A percentile compares a stretch with the other conserved stretches of the same genome.
Conservation (phyloP, 225 moss, liverwort and hornwort species). For the Pseudisothecium myosuroides region DNA sequence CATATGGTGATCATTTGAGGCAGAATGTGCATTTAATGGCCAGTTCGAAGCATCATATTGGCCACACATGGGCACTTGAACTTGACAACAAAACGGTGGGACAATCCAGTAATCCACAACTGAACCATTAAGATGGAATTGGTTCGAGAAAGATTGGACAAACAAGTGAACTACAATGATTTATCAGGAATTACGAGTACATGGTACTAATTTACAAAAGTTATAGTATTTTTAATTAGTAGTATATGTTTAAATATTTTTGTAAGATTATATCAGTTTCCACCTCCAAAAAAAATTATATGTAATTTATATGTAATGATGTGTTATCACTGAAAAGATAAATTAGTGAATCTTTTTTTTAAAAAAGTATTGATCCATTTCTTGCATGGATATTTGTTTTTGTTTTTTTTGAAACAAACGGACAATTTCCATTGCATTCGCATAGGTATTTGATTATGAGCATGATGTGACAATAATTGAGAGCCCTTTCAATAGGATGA, state of each 20-base stretch:
- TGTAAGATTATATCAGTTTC: too few species aligned
- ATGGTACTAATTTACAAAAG: neutral
- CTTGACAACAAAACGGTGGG: neutral
- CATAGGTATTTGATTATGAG: neutral
- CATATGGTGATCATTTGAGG: neutral
- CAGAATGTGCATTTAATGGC: neutral
- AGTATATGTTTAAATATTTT: neutral
- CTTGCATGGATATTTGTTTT: too few species aligned
- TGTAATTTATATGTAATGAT: neutral
- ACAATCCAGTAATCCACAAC: neutral
- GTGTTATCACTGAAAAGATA: fast-evolving
- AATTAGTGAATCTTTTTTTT: neutral
- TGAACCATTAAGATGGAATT: neutral
- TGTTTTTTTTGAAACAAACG: too few species aligned
- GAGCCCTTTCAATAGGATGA: neutral
- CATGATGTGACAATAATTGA: neutral
- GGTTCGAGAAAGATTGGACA: neutral
- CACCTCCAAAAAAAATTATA: fast-evolving
- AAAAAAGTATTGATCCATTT: neutral
- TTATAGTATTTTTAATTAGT: neutral
- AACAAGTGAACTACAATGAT: too few species aligned
- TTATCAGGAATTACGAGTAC: neutral
- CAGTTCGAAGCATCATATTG: neutral
- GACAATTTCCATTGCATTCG: too few species aligned
- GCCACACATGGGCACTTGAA: neutral